These are phyloP conservation scores for Colletotrichum sojae DNA, from an alignment of 2,329 filamentous ascomycete genomes.

Conservation along the genomic window DNA sequence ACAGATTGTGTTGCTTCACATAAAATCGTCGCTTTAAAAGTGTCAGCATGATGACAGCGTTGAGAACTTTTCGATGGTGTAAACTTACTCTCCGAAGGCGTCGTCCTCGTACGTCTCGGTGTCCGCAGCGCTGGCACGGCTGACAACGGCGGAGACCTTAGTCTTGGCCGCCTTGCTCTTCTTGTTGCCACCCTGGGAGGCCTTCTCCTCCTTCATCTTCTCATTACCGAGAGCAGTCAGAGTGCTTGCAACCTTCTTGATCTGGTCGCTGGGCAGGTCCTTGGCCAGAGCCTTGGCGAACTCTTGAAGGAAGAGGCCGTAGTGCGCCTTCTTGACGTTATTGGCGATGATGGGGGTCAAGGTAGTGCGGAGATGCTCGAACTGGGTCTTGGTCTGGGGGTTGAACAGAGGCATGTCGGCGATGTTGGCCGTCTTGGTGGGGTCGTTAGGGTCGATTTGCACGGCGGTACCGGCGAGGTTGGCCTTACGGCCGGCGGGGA, in stretches of 20 bases:
- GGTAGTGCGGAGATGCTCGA: slow-evolving; percentile 82
- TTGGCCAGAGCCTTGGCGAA: slow-evolving; percentile 89
- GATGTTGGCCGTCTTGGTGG: slow-evolving; percentile 85
- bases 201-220: slow-evolving; percentile 99
- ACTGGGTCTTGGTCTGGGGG: slow-evolving; percentile 88
- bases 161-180: slow-evolving; percentile 98
- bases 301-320: slow-evolving; percentile 90
- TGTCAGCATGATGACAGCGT: slow-evolving; percentile 42
- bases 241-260: slow-evolving; percentile 93
- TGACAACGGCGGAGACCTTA: slow-evolving; percentile 85
- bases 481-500: slow-evolving; percentile 76
- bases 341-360: slow-evolving; percentile 82
- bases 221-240: slow-evolving; percentile 95
- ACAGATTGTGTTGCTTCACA: slow-evolving; percentile 65
- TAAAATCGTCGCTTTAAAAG: slow-evolving; percentile 75
- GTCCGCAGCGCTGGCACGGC: slow-evolving; percentile 75
- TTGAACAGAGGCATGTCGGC: slow-evolving; percentile 87
- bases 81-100: slow-evolving; percentile 83
- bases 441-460: slow-evolving; percentile 79
- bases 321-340: slow-evolving; percentile 91
- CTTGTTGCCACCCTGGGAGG: slow-evolving; percentile 92
- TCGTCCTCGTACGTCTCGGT: slow-evolving; percentile 85
- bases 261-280: slow-evolving; percentile 90
- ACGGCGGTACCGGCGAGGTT: slow-evolving; percentile 76
- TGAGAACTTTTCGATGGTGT: neutral